Percentiles rank a stretch among this genome's conserved stretches.
Conservation (phyloP, 2,329 filamentous ascomycete species). For the Talaromyces sp. region DNA sequence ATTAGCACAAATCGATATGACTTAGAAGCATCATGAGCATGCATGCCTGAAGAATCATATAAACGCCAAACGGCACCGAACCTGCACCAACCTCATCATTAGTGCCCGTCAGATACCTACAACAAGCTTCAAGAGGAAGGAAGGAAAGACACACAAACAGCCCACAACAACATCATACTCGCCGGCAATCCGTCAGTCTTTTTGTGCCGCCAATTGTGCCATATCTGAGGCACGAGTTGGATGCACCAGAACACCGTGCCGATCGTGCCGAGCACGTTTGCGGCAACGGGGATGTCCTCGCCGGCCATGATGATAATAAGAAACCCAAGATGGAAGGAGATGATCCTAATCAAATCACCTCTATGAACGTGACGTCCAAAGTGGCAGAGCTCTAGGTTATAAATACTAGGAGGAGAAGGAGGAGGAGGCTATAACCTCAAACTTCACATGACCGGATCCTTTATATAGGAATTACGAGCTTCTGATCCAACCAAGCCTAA, state of each 20-base stretch:
- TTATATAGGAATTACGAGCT: not conserved
- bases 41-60: conserved; percentile 49
- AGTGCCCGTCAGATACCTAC: not conserved
- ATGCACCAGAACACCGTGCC: conserved; percentile 42
- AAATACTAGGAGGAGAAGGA: not conserved
- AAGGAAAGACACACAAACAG: conserved; percentile 41
- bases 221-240: conserved; percentile 49
- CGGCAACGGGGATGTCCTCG: conserved; percentile 32
- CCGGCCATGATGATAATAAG: conserved; percentile 16
- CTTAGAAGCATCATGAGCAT: not conserved
- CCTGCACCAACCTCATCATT: conserved; percentile 23
- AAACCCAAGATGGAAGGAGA: not conserved
- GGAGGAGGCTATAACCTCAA: no score
- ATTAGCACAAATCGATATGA: not conserved
- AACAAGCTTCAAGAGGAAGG: not conserved
- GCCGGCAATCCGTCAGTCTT: conserved; percentile 59
- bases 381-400: not conserved
- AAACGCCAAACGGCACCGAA: conserved; percentile 50
- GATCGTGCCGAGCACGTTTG: conserved; percentile 40
- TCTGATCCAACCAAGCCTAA: not conserved
- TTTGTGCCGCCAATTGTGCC: conserved; percentile 60
- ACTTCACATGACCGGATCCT: not conserved
- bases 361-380: not conserved
- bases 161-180: conserved; percentile 62
- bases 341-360: not conserved